A percentile compares a stretch with the other conserved stretches of the same genome.
Evolutionary conservation across 192 early-diverging fungal species (phyloP).

Genomic region (Coemansia sp.): DNA sequence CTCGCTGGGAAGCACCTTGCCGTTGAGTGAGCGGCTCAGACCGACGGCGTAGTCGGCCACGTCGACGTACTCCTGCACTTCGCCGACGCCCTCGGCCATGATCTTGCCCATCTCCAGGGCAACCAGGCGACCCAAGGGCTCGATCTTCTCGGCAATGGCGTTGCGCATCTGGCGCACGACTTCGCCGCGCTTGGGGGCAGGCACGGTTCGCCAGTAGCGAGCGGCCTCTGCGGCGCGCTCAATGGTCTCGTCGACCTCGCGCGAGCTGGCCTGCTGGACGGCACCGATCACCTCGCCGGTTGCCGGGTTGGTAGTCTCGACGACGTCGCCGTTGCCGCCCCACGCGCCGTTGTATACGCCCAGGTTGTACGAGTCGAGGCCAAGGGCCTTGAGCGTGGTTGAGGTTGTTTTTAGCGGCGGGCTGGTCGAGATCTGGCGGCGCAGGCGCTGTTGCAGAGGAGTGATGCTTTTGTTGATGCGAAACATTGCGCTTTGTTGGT

Average conservation of each 20-base stretch:
- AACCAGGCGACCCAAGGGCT: constrained; percentile 81
- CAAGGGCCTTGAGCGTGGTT: constrained; percentile 55
- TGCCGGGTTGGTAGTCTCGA: constrained; percentile 69
- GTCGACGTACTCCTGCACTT: constrained; percentile 97
- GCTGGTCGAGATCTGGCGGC: constrained; percentile 18
- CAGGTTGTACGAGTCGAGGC: constrained; percentile 64
- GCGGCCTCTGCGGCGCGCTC: constrained; percentile 62
- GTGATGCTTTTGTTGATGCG: neutral
- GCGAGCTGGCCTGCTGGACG: constrained; percentile 62
- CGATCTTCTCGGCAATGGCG: constrained; percentile 67
- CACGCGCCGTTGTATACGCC: constrained; percentile 77
- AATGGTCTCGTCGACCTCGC: constrained; percentile 64
- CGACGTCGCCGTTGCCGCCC: constrained; percentile 61
- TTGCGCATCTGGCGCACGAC: constrained; percentile 87
- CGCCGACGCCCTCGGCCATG: constrained; percentile 85
- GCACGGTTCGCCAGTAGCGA: constrained; percentile 64
- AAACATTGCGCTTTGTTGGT: neutral
- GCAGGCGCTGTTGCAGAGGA: neutral
- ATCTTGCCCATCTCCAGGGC: constrained; percentile 96
- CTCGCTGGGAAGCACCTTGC: constrained; percentile 83
- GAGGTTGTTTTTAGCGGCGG: constrained; percentile 23
- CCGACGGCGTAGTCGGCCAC: constrained; percentile 90
- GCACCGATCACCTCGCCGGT: constrained; percentile 81
- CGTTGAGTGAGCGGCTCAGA: constrained; percentile 75
- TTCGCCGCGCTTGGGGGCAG: constrained; percentile 85